Base-by-base conservation (phyloP, 495 filamentous ascomycete species). In the Penicillium cosmopolitanum region DNA sequence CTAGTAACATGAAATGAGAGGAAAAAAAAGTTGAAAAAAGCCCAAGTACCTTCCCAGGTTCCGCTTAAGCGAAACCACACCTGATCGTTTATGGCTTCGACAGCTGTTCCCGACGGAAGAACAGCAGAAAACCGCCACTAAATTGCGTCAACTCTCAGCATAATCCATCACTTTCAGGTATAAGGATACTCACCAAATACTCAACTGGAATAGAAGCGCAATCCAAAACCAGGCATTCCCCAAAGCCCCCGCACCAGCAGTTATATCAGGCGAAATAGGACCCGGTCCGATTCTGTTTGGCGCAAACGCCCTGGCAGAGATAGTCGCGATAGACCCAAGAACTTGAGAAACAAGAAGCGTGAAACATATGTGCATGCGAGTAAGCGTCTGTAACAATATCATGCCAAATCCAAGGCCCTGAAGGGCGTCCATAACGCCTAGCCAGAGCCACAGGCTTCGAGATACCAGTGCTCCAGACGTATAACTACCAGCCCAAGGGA, bases 51-150 rank as follows among this genome's bases (percentile, higher is more conserved):
- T 48, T 23, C 46, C 47, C 7, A 48, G 23, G 23, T 40, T 9
- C 19, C 19, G 19, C 19, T 21, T 21, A 21, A 21, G 19, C 19
- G 19, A 21, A 21, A 21, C 19, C 19, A 21, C 19, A 21, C 19
- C 19, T 21, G 19, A 21, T 12, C 18, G 16, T 25, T 72, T 66
- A 87, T 19, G 87, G 87, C 77, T 90, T 90, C 42, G 78, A 80
- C 43, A 89, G 80, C 67, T 89, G 87, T 69, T 89, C 87, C 75
- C 87, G 89, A 34, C 87, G 77, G 79, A 89, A 90, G 74, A 88
- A 89, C 66, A 82, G 74, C 48, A 87, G 80, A 73, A 87, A 90
- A 1, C 87, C 87, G 46, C 84, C 69, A 61, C 84, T 79, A 35
- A 1, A 53, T 31, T 28, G 11, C 19, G 21, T 25, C 11, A 25